Evolutionary conservation across 306 rosid species (phyloP).

Genomic region (Cucurbita argyrosperma): DNA sequence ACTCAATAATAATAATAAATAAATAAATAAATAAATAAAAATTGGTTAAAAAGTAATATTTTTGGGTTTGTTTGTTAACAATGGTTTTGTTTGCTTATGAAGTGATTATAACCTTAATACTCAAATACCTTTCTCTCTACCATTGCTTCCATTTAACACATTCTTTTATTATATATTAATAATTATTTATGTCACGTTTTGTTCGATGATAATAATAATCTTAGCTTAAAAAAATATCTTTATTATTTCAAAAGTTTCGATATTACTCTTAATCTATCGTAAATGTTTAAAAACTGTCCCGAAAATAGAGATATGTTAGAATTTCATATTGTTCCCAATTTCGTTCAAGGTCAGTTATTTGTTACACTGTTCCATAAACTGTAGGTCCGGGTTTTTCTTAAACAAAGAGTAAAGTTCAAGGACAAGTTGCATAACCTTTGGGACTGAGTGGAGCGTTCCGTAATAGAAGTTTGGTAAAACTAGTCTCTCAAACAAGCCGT

Average conservation of each 20-base stretch:
- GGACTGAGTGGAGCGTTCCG: not conserved
- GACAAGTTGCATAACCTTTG: too few relatives aligned
- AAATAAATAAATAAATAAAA: not conserved
- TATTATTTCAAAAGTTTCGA: too few relatives aligned
- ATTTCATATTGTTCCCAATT: too few relatives aligned
- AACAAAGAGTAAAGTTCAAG: too few relatives aligned
- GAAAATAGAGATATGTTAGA: too few relatives aligned
- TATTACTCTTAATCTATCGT: too few relatives aligned
- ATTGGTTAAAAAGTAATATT: conserved; percentile 48
- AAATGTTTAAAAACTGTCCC: too few relatives aligned
- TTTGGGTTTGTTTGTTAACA: conserved; percentile 17
- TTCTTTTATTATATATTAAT: not conserved
- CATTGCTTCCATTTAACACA: conserved; percentile 41
- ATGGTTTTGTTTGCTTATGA: conserved; percentile 46
- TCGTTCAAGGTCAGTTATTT: too few relatives aligned
- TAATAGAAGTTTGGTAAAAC: not conserved
- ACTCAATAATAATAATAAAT: conserved; percentile 20
- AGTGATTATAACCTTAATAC: conserved; percentile 30
- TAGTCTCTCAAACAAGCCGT: not conserved
- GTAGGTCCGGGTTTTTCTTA: too few relatives aligned
- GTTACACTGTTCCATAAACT: too few relatives aligned
- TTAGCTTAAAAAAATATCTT: too few relatives aligned
- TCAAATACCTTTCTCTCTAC: conserved; percentile 21
- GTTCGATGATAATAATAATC: too few relatives aligned
- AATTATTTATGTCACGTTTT: not conserved